Percentiles rank a stretch among this genome's conserved stretches.
phyloP scores from a whole-genome alignment of 352 stramenopile genomes.

The Globisporangium yorkense region DNA sequence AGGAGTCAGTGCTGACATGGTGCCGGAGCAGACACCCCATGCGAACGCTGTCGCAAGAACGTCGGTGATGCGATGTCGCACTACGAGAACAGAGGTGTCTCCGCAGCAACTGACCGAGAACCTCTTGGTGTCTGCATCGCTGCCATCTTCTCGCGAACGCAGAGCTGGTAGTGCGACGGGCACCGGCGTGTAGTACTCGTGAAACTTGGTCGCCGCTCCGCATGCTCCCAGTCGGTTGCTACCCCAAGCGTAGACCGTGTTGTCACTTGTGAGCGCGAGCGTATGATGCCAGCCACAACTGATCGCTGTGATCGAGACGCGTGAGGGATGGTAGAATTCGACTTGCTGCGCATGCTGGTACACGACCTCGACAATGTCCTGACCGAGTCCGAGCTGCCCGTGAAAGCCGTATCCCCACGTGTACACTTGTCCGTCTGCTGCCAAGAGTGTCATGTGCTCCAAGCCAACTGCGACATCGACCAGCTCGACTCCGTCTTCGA shows the following conservation, averaged over 20 bases:
- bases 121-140: background rate
- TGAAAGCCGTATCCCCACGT: constrained; percentile 26
- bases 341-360: constrained; percentile 14
- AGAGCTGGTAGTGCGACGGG: constrained; percentile 18
- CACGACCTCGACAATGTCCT: constrained; percentile 10
- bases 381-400: constrained; percentile 32
- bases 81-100: constrained; percentile 17
- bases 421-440: constrained; percentile 21
- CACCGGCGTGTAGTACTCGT: constrained; percentile 34
- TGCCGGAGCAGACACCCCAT: constrained; percentile 19
- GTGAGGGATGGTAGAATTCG: constrained; percentile 16
- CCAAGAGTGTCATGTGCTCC: constrained; percentile 26
- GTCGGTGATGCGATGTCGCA: background rate
- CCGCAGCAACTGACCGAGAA: constrained; percentile 17
- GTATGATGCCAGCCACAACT: constrained; percentile 33
- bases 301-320: constrained; percentile 16
- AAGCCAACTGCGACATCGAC: constrained; percentile 21
- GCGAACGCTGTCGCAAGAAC: constrained; percentile 11
- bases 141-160: background rate
- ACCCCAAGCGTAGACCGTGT: constrained; percentile 28
- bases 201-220: constrained; percentile 37
- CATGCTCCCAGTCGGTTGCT: constrained; percentile 32
- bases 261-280: constrained; percentile 18
- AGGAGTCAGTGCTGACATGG: constrained; percentile 1
- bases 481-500: constrained; percentile 12